Base-by-base conservation (phyloP, 371 early-diverging fungal species). In the Apophysomyces elegans region DNA sequence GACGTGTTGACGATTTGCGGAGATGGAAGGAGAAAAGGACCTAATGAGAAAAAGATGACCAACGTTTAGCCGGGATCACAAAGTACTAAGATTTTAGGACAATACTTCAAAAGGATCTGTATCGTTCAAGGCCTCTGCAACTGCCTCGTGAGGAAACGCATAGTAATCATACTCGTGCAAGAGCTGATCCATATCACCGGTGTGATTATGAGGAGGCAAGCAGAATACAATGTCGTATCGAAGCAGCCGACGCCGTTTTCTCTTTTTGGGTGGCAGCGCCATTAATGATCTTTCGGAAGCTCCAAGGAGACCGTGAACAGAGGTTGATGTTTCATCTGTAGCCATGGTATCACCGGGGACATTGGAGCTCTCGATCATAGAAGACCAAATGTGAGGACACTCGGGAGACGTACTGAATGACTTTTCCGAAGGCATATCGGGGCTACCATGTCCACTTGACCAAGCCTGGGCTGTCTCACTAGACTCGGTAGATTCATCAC, bases 101-200 rank as follows among this genome's bases (percentile, higher is more conserved):
- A 50, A 50, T 50, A 82, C 84, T 76, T 82, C 78, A 62, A 68
- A 74, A 18, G 80, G 80, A 0, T 70, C 64, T 21, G 71, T 41
- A 63, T 71, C 63, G 37, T 65, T 75, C n/a, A 74, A 63, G 26
- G 74, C 70, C 60, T 83, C 83, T 8, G 76, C 69, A 7, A 85
- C 71, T 1, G 84, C 80, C 62, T 86, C 79, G 26, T 72, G 75
- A 61, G 85, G 81, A 44, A 85, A 80, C 37, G 72, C 35, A 63
- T 72, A 78, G 54, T 74, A 77, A 9, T 50, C 54, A 21, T 18
- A 21, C 21, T 50, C 54, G 21, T 50, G n/a, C 21, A 21, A 26
- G 21, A 50, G 54, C 21, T 50, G 54, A 50, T 50, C 54, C 21
- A 41, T 5, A 13, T 41, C 41, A 13, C 41, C 41, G 13, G 54